phyloP scores from a whole-genome alignment of 768 basidiomycete species.

The Lactarius psammicola region DNA sequence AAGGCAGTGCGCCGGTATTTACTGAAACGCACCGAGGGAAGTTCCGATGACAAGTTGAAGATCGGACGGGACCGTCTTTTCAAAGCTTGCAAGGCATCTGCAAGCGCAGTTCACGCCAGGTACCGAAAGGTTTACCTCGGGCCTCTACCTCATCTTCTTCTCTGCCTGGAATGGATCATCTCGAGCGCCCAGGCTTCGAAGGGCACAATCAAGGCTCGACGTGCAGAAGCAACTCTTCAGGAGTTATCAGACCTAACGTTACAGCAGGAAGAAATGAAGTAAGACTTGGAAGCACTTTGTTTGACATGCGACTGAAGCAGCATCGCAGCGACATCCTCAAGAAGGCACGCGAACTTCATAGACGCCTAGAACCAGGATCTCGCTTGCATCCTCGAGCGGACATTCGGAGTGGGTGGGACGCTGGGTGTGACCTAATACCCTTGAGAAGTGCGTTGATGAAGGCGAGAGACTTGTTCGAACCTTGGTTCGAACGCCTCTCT shows the following conservation, averaged over 20 bases:
- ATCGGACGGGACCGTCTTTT: slow-evolving; percentile 7
- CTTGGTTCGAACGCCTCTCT: neutral
- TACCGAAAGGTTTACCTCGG: slow-evolving; percentile 21
- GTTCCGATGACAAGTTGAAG: neutral
- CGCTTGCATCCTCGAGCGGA: neutral
- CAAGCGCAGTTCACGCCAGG: neutral
- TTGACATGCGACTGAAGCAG: neutral
- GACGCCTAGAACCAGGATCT: slow-evolving; percentile 1
- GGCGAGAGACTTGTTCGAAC: slow-evolving; percentile 4
- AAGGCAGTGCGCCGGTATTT: slow-evolving; percentile 8
- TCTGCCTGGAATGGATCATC: slow-evolving; percentile 20
- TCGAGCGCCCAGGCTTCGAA: neutral
- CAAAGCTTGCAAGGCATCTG: slow-evolving; percentile 13
- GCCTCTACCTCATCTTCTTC: slow-evolving; percentile 20
- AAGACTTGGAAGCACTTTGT: neutral
- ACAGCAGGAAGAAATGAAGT: neutral
- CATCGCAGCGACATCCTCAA: neutral
- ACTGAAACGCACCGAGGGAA: neutral
- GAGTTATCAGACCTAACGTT: neutral
- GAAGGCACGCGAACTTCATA: neutral
- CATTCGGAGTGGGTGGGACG: neutral
- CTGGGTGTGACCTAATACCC: neutral
- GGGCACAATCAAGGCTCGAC: neutral
- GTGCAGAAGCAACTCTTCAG: slow-evolving; percentile 1
- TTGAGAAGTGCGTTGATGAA: slow-evolving; percentile 5